Evolutionary conservation across 306 rosid genomes (phyloP), one percentile per base, ranked within the genome.

Genomic region (Gynostemma pentaphyllum): DNA sequence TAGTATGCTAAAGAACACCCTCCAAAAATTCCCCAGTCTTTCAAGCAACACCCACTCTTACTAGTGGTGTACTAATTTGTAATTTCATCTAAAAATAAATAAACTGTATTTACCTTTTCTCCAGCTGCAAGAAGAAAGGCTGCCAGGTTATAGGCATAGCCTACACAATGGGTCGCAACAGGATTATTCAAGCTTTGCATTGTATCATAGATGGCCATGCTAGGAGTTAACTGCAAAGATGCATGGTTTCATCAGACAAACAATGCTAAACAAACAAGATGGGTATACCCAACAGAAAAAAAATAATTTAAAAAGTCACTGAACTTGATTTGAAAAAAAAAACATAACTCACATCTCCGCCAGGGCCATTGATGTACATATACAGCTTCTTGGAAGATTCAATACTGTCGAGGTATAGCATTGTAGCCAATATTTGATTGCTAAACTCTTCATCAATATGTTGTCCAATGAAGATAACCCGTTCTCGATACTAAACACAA

Each of bases 71-170:
- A 53, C 61, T 15, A 37, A 40, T 9, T 21, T 52, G n/a, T 39
- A 5, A 4, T 45, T 63, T 26, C 7, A 44, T 21, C 4, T 34
- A 40, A 29, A 52, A 22, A 21, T 24, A 26, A 28, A 47, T 14
- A 54, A 15, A 62, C 40, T 9, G 41, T 49, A 28, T 54, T 50
- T 70, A 92, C 99, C 99, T 92, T 92, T 54, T 75, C 90, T 75
- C 99, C 99, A 70, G 90, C 96, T 51, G 95, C 83, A 76, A 92
- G 88, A 71, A 92, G 78, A 81, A 86, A 88, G 45, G 94, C 83
- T 44, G 95, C 87, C 41, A 92, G 77, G 73, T 79, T 84, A 71
- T 82, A 82, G 50, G 96, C 94, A 73, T 57, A 81, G 48, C 99
- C 99, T 52, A 92, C 74, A 61, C 99, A 92, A 67, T 82, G 90